Base-by-base conservation (phyloP, 306 rosid species). In the Vigna unguiculata region DNA sequence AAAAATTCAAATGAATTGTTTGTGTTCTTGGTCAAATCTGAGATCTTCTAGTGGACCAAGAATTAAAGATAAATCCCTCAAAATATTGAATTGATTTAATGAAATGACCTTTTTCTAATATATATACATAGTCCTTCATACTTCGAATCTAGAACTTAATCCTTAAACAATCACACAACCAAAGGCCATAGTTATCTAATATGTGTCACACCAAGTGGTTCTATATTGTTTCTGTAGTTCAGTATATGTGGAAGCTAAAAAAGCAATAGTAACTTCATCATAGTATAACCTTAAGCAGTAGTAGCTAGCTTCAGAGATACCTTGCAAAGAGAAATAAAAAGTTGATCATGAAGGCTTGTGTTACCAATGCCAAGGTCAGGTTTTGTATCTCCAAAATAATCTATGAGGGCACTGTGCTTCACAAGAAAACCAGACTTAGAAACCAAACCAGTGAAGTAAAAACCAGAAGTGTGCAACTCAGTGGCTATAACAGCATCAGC, bases 241-340 rank as follows among this genome's bases (percentile, higher is more conserved):
- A 58, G 64, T 58, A 60, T 20, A 60, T 20, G 14, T 19, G 51
- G 53, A 13, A 41, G 53, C 53, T 13, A 43, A 21, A 43, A 6
- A 22, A 7, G 14, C 32, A 34, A 58, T 9, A 16, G 5, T 38
- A 38, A 62, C 48, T 34, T 12, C 5, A 63, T 8, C 66, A 4
- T 64, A 19, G 16, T 30, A 28, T 28, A 5, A 16, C 25, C 17
- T 30, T 2, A 47, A 25, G 38, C 7, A 46, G 22, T 25, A 16
- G 22, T 25, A 16, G 5, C 28, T 20, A 71, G 45, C 5, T 53
- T 71, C 1, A 71, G 40, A 53, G 9, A 49, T 54, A 77, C 81
- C 81, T 77, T 68, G 21, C 81, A 77, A 68, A 2, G 32, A 53
- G 75, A 77, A 15, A 77, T 28, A 24, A 77, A 55, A 67, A 55